phyloP scores from a whole-genome alignment of 352 stramenopile genomes.

The Globisporangium cystogenes region DNA sequence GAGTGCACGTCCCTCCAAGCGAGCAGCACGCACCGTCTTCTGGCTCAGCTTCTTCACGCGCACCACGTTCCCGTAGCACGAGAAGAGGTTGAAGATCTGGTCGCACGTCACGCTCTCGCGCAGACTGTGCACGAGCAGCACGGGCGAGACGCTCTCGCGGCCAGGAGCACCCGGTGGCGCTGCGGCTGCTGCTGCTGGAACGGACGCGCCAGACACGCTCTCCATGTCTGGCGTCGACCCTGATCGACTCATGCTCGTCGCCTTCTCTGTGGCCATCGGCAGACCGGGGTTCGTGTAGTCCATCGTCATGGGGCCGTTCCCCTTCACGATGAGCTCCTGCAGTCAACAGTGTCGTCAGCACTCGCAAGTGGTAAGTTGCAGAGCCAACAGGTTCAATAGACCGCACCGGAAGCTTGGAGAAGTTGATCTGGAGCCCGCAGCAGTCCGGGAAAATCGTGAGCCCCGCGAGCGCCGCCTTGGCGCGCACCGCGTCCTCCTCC shows the following conservation, averaged over 20 bases:
- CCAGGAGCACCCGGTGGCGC: neutral
- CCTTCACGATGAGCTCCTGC: slow-evolving; percentile 63
- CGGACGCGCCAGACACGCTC: neutral
- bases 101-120: slow-evolving; percentile 48
- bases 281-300: slow-evolving; percentile 45
- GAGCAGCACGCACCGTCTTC: slow-evolving; percentile 25
- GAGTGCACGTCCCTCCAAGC: neutral
- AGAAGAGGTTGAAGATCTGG: slow-evolving; percentile 66
- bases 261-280: slow-evolving; percentile 11
- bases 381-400: neutral
- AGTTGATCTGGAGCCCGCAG: slow-evolving; percentile 54
- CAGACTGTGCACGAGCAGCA: slow-evolving; percentile 55
- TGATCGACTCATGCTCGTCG: neutral
- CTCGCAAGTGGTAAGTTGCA: too few species aligned
- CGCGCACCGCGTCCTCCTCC: slow-evolving; percentile 29
- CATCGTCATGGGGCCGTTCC: slow-evolving; percentile 42
- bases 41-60: slow-evolving; percentile 52
- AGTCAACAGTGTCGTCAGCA: neutral
- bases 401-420: slow-evolving; percentile 45
- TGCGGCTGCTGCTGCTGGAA: neutral
- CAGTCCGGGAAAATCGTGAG: slow-evolving; percentile 56
- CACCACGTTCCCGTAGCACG: slow-evolving; percentile 59
- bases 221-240: neutral
- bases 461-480: slow-evolving; percentile 42
- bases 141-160: slow-evolving; percentile 30